Base-by-base conservation (phyloP, 2,329 filamentous ascomycete genomes). In the Pestalotiopsis sp. region DNA sequence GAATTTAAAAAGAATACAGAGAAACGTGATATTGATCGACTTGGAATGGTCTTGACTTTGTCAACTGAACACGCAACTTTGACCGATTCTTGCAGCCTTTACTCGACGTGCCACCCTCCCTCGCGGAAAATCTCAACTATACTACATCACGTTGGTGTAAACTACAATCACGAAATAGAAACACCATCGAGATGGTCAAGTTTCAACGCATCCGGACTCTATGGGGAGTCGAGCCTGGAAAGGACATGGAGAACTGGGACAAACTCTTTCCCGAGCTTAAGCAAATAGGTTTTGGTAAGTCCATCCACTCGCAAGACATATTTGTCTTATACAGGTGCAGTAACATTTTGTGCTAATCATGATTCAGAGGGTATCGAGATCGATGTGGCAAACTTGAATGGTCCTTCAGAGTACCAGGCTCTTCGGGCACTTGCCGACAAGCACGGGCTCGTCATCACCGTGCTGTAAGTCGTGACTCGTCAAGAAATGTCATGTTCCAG, bases 181-280 rank as follows among this genome's bases (percentile, higher is more conserved):
- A 13, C 11, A 14, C 57, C 4, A 36, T 14, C 49, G 62, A 61
- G 2, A 49, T 60, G 56, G 31, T 36, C 31, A 40, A 60, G n/a
- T 63, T 67, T 5, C 17, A 40, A 23, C 56, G 23, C 23, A 23
- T 61, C 3, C 66, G 66, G 14, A 61, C 66, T 6, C 49, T 59
- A 23, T 67, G 66, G 66, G 66, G 66, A 41, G 25, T 67, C 6
- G 56, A 40, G 11, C 49, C 66, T 9, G 66, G 66, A n/a, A 17
- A 41, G 12, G 23, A 52, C 41, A 27, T 60, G 23, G 14, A 38
- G 12, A 58, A 67, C 17, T 67, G 66, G 66, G 57, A 52, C 27
- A 40, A 61, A 17, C 40, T 60, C 31, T 67, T 67, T 59, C 40
- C 40, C 9, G 66, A 62, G 57, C 57, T 67, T 9, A 62, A 62